A percentile compares a stretch with the other conserved stretches of the same genome.
Conservation (phyloP, 441 rosid species). For the Croton setiger region DNA sequence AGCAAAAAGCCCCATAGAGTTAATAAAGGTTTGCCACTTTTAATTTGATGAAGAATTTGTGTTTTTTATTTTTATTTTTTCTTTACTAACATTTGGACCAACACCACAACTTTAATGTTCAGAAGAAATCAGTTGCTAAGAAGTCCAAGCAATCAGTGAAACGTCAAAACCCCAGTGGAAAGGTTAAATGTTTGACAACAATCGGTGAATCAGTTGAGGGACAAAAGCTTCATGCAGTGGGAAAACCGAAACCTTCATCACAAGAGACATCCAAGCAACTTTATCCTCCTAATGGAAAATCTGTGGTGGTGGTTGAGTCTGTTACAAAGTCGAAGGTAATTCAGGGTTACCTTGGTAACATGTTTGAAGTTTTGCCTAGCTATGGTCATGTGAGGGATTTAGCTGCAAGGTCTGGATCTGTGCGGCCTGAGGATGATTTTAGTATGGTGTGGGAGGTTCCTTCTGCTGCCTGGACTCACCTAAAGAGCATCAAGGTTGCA, state of each 20-base stretch:
- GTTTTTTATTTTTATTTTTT: conserved; percentile 17
- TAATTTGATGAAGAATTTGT: conserved; percentile 9
- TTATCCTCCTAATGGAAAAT: conserved; percentile 81
- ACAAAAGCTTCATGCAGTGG: conserved; percentile 37
- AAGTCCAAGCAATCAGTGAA: conserved; percentile 29
- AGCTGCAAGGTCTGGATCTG: conserved; percentile 98
- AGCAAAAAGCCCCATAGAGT: conserved; percentile 21
- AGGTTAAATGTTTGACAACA: conserved; percentile 34
- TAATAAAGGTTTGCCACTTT: conserved; percentile 43
- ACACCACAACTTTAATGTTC: conserved; percentile 34
- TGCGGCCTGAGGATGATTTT: conserved; percentile 95
- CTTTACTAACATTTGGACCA: conserved; percentile 24
- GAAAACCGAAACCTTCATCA: conserved; percentile 35
- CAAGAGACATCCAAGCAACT: conserved; percentile 46
- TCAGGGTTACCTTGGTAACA: conserved; percentile 88
- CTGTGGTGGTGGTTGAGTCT: conserved; percentile 96
- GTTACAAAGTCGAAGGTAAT: conserved; percentile 84
- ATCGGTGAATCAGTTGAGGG: conserved; percentile 33
- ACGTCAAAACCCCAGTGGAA: conserved; percentile 29
- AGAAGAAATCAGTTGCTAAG: conserved; percentile 34
- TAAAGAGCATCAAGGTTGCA: conserved; percentile 90
- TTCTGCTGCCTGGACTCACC: conserved; percentile 94
- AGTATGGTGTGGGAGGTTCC: conserved; percentile 99
- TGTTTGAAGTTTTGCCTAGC: conserved; percentile 92
- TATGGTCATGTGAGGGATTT: conserved; percentile 96